These are phyloP conservation scores for Puccinia sorghi DNA, from an alignment of 1,284 basidiomycete species.

Conservation along the genomic window DNA sequence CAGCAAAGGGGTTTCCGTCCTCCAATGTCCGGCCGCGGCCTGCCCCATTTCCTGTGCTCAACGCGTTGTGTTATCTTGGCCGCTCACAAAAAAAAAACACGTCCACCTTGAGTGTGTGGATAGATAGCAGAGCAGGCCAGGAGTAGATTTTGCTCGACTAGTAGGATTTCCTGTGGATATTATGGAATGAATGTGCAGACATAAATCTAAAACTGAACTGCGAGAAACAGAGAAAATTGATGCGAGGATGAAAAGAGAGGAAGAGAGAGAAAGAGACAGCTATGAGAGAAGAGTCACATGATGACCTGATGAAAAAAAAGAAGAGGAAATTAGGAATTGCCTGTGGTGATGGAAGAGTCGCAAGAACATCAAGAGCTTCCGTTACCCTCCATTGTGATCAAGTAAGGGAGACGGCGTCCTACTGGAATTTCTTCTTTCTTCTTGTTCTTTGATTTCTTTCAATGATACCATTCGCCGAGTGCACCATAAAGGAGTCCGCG, in stretches of 20 bases:
- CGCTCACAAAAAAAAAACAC: too few relatives aligned
- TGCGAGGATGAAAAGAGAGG: neutral
- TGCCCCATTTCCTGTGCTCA: too few relatives aligned
- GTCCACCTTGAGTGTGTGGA: neutral
- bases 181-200: neutral
- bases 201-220: neutral
- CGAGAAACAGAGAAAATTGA: slow-evolving; percentile 5
- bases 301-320: neutral
- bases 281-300: neutral
- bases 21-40: too few relatives aligned
- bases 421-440: neutral
- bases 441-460: neutral
- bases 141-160: neutral
- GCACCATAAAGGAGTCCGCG: neutral
- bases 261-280: neutral
- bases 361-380: neutral
- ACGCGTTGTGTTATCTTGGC: too few relatives aligned
- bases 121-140: neutral
- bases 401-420: neutral
- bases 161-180: neutral
- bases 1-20: too few relatives aligned
- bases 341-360: neutral
- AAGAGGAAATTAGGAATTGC: neutral
- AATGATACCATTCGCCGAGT: neutral
- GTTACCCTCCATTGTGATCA: neutral